Conservation (phyloP, 2,329 filamentous ascomycete genomes). For the Fonsecaea pugnacius region DNA sequence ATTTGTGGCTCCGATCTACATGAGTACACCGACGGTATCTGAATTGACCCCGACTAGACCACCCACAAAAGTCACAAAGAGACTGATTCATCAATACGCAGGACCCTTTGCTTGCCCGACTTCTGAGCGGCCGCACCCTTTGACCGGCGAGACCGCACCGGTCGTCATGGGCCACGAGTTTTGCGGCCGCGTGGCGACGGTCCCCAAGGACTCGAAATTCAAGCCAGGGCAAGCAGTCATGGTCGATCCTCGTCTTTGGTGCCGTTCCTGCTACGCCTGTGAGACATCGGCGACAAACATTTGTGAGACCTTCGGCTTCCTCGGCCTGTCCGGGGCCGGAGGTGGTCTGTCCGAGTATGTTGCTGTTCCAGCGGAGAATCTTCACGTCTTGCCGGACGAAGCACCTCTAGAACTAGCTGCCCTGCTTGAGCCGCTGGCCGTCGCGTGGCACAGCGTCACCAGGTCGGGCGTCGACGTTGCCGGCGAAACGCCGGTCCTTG, state of each 20-base stretch:
- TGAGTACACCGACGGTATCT: slow-evolving; percentile 48
- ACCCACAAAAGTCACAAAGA: too few relatives aligned
- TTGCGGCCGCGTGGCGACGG: slow-evolving; percentile 7
- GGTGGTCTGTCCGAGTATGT: too few relatives aligned
- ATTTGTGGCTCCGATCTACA: slow-evolving; percentile 45
- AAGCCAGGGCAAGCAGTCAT: too few relatives aligned
- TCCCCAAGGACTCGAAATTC: background rate
- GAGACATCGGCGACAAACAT: background rate
- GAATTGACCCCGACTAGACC: too few relatives aligned
- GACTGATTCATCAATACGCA: too few relatives aligned
- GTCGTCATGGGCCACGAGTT: slow-evolving; percentile 21
- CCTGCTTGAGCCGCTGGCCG: slow-evolving; percentile 17
- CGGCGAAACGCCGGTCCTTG: background rate
- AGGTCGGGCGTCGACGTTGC: background rate
- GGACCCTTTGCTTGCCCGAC: slow-evolving; percentile 6
- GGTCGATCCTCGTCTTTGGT: too few relatives aligned
- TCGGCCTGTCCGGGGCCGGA: background rate
- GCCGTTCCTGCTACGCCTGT: background rate
- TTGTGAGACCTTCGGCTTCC: slow-evolving; percentile 6
- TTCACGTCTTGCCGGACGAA: slow-evolving; percentile 35
- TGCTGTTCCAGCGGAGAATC: too few relatives aligned
- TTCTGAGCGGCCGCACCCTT: background rate
- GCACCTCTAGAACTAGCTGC: slow-evolving; percentile 8
- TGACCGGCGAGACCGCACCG: slow-evolving; percentile 15
- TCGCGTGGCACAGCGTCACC: slow-evolving; percentile 12